These are phyloP conservation scores for Cornus kousa DNA, from an alignment of 148 eudicot genomes.

Conservation along the genomic window DNA sequence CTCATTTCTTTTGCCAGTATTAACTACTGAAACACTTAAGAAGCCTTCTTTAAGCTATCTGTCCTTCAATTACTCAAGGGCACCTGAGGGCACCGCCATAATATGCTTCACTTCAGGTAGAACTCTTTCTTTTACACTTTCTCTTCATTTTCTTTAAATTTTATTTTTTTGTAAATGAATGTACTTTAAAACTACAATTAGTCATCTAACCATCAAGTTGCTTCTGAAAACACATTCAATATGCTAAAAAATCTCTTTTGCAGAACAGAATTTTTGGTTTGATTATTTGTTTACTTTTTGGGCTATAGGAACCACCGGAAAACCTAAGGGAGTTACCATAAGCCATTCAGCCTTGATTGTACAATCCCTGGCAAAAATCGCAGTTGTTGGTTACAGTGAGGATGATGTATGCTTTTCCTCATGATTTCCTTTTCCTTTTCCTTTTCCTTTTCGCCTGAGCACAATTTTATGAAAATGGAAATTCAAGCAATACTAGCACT, in stretches of 20 bases:
- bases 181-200: too few species aligned
- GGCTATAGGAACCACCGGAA: constrained; percentile 75
- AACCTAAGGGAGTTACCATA: constrained; percentile 82
- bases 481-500: background rate
- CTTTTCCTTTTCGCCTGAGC: background rate
- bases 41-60: constrained; percentile 21
- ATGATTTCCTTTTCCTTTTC: background rate
- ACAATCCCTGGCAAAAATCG: constrained; percentile 88
- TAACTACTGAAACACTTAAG: constrained; percentile 38
- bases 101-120: constrained; percentile 97
- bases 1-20: constrained; percentile 20
- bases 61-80: constrained; percentile 45
- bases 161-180: too few species aligned
- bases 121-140: background rate
- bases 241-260: background rate
- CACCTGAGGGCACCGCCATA: constrained; percentile 61
- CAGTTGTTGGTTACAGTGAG: constrained; percentile 66
- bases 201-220: background rate
- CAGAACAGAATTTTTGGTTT: background rate
- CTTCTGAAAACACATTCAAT: background rate
- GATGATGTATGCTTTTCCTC: constrained; percentile 53
- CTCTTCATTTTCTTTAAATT: background rate
- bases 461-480: background rate
- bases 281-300: background rate
- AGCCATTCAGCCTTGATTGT: constrained; percentile 74